Base-by-base conservation (phyloP, 2,329 filamentous ascomycete genomes). In the Raffaelea albimanens region DNA sequence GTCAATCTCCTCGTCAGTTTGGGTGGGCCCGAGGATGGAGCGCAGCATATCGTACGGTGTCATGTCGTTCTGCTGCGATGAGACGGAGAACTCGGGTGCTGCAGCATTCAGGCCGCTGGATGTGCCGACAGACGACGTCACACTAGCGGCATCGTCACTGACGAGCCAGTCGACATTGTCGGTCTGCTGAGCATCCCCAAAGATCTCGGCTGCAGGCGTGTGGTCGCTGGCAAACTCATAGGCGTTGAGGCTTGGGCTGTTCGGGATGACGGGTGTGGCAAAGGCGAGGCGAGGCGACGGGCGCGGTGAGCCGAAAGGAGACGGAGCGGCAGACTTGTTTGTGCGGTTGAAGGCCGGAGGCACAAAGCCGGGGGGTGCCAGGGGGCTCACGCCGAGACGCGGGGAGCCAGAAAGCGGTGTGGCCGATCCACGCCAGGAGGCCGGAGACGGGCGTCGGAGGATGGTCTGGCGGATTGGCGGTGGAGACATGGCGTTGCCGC, bases 91-190 rank as follows among this genome's bases (percentile, higher is more conserved):
- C 63, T 96, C 89, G 21, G 90, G 85, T 5, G 87, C 87, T 14
- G 84, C 84, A 40, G 82, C 83, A 59, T 88, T 90, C 51, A 91
- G 74, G 31, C 78, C 81, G 55, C 82, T 88, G 16, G 84, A 73
- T 10, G 77, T 49, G 33, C 80, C 75, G 38, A 78, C 66, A 8
- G 83, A 86, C 21, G 89, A 95, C 21, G 87, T 83, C 49, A 89
- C 78, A 56, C 84, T 90, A 58, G 83, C 85, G 46, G 79, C 81
- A 58, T 87, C 85, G 63, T 95, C 90, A 62, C 93, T 93, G 56
- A 96, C 87, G 41, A 97, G 76, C 93, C 91, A 97, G 65, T 97
- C 91, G 45, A 98, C 89, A 57, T 93, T 95, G 63, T 97, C 91
- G 53, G 84, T 87, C 56, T 91, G 90, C 60, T 89, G 85, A 58